phyloP scores from a whole-genome alignment of 1,284 basidiomycete genomes.

The Ustilago shanxiensis region DNA sequence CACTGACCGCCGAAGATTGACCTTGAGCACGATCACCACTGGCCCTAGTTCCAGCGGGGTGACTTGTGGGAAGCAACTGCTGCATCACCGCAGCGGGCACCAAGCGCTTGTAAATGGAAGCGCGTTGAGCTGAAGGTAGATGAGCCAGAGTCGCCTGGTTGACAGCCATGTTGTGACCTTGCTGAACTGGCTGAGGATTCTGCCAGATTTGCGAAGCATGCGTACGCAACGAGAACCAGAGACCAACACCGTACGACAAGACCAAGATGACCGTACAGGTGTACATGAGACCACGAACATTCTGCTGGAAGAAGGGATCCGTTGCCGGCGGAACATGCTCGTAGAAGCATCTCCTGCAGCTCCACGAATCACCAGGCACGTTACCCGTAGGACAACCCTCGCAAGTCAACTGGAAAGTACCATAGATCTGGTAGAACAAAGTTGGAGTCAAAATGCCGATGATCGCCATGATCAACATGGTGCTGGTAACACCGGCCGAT shows the following conservation, averaged over 20 bases:
- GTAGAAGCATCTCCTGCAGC: slow-evolving; percentile 93
- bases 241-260: slow-evolving; percentile 93
- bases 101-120: slow-evolving; percentile 81
- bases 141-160: slow-evolving; percentile 49
- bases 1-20: slow-evolving; percentile 27
- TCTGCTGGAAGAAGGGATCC: slow-evolving; percentile 96
- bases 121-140: slow-evolving; percentile 73
- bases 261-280: slow-evolving; percentile 90
- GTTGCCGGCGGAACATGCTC: slow-evolving; percentile 90
- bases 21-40: slow-evolving; percentile 22
- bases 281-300: slow-evolving; percentile 93
- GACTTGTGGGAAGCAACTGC: slow-evolving; percentile 59
- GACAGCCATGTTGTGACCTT: slow-evolving; percentile 49
- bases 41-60: slow-evolving; percentile 10
- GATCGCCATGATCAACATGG: slow-evolving; percentile 99
- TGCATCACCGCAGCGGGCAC: slow-evolving; percentile 66
- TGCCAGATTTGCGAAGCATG: slow-evolving; percentile 99
- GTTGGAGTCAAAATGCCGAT: slow-evolving; percentile 96
- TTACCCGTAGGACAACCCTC: slow-evolving; percentile 80
- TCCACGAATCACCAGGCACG: slow-evolving; percentile 74
- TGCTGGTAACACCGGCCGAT: slow-evolving; percentile 96
- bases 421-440: slow-evolving; percentile 98
- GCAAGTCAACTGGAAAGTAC: slow-evolving; percentile 95
- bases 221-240: slow-evolving; percentile 98
- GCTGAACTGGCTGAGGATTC: slow-evolving; percentile 74